phyloP scores from a whole-genome alignment of 2,329 filamentous ascomycete species.

The Alternaria dauci region DNA sequence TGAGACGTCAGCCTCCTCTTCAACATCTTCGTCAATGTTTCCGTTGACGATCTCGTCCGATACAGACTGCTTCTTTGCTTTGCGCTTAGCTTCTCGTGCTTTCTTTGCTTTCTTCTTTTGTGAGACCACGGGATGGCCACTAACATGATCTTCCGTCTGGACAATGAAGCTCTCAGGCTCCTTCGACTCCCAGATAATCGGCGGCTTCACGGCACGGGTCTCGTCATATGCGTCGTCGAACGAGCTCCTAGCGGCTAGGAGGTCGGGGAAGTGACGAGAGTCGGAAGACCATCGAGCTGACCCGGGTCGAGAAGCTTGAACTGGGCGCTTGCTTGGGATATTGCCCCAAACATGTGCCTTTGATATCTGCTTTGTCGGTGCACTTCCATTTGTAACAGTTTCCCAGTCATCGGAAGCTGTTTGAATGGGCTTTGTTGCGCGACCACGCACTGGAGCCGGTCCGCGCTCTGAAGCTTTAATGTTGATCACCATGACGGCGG shows the following conservation, averaged over 20 bases:
- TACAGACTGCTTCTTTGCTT: slow-evolving; percentile 27
- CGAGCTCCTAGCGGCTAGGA: neutral
- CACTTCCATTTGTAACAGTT: slow-evolving; percentile 1
- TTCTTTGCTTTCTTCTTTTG: slow-evolving; percentile 40
- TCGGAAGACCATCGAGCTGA: neutral
- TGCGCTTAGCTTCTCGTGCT: slow-evolving; percentile 27
- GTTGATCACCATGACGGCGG: slow-evolving; percentile 20
- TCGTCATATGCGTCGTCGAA: neutral
- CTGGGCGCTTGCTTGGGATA: slow-evolving; percentile 1
- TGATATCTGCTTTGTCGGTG: neutral
- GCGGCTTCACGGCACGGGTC: slow-evolving; percentile 5
- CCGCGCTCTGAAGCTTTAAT: slow-evolving; percentile 4
- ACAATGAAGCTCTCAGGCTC: slow-evolving; percentile 13
- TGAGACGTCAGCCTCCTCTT: neutral
- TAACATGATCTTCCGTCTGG: neutral
- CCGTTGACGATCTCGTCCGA: neutral
- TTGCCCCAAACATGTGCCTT: slow-evolving; percentile 9
- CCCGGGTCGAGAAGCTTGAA: neutral
- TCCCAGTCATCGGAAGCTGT: slow-evolving; percentile 2
- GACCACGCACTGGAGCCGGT: neutral
- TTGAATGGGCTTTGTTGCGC: neutral
- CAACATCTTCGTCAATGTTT: neutral
- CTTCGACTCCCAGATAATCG: neutral
- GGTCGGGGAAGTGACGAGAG: neutral
- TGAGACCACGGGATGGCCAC: slow-evolving; percentile 18